Conservation (phyloP, 2,329 filamentous ascomycete species). For the Arthrobotrys megalospora region DNA sequence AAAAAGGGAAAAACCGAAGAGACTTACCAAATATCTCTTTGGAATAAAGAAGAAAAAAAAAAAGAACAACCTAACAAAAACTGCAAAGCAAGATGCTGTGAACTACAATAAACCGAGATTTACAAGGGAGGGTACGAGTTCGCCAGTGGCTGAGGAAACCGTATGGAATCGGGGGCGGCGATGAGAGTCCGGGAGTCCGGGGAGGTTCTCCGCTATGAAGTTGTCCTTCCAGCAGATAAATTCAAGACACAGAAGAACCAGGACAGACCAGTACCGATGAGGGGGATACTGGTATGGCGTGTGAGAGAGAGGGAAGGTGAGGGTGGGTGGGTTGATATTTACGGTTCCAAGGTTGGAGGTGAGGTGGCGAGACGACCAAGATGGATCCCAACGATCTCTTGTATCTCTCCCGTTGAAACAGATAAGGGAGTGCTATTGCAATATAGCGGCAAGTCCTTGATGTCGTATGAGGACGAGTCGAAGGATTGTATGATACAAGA, state of each 20-base stretch:
- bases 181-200: constrained; percentile 42
- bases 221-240: constrained; percentile 61
- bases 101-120: constrained; percentile 51
- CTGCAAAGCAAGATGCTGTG: constrained; percentile 45
- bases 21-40: constrained; percentile 61
- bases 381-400: constrained; percentile 48
- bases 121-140: constrained; percentile 45
- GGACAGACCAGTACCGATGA: constrained; percentile 56
- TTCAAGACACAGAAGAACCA: constrained; percentile 60
- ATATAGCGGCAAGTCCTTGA: constrained; percentile 59
- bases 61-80: constrained; percentile 42
- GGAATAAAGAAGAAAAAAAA: constrained; percentile 13
- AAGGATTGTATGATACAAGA: constrained; percentile 61
- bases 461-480: constrained; percentile 57
- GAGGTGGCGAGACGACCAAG: constrained; percentile 51
- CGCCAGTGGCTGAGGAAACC: constrained; percentile 31
- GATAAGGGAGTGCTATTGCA: constrained; percentile 55
- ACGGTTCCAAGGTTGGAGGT: constrained; percentile 52
- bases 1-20: constrained; percentile 37
- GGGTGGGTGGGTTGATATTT: constrained; percentile 48
- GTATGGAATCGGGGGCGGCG: constrained; percentile 36
- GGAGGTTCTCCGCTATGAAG: constrained; percentile 59
- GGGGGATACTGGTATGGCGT: constrained; percentile 42
- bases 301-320: constrained; percentile 14
- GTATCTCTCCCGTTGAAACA: constrained; percentile 57